Conservation (phyloP, 176 grass and related monocot species). For the Carex cristatella region DNA sequence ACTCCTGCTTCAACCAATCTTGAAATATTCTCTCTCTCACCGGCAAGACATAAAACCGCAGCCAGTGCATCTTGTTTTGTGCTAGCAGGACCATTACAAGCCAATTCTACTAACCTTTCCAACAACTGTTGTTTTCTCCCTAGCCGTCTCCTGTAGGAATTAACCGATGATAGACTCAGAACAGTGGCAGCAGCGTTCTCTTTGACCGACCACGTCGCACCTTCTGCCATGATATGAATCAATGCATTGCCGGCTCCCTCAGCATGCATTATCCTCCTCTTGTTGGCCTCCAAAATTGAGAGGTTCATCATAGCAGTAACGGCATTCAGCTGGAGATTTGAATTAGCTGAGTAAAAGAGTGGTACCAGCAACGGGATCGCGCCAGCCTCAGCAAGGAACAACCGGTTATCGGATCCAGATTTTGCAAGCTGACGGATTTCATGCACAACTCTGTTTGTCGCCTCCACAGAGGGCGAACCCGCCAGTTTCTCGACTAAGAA, state of each 20-base stretch:
- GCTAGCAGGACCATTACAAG: slow-evolving; percentile 38
- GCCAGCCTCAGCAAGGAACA: slow-evolving; percentile 75
- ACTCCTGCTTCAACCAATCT: slow-evolving; percentile 63
- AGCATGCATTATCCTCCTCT: slow-evolving; percentile 90
- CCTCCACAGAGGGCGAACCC: slow-evolving; percentile 37
- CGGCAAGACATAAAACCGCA: slow-evolving; percentile 62
- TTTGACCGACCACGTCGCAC: slow-evolving; percentile 70
- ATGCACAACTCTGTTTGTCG: slow-evolving; percentile 72
- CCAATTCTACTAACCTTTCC: slow-evolving; percentile 39
- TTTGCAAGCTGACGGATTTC: slow-evolving; percentile 81
- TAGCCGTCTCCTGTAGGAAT: slow-evolving; percentile 63
- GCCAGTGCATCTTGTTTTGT: slow-evolving; percentile 76
- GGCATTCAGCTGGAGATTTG: slow-evolving; percentile 71
- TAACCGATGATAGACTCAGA: slow-evolving; percentile 62
- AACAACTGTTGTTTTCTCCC: slow-evolving; percentile 48
- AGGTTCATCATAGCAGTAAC: slow-evolving; percentile 89
- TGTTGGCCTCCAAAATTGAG: slow-evolving; percentile 85
- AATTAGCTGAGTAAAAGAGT: slow-evolving; percentile 58
- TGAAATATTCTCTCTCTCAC: slow-evolving; percentile 74
- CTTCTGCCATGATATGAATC: slow-evolving; percentile 43
- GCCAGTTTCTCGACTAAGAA: slow-evolving; percentile 74
- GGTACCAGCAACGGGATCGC: slow-evolving; percentile 74
- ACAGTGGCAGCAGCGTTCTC: slow-evolving; percentile 74
- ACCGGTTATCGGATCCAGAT: slow-evolving; percentile 59
- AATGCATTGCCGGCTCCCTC: slow-evolving; percentile 64